A percentile compares a stretch with the other conserved stretches of the same genome.
Conservation (phyloP, 2,329 filamentous ascomycete species). For the Trichoderma simmonsii region DNA sequence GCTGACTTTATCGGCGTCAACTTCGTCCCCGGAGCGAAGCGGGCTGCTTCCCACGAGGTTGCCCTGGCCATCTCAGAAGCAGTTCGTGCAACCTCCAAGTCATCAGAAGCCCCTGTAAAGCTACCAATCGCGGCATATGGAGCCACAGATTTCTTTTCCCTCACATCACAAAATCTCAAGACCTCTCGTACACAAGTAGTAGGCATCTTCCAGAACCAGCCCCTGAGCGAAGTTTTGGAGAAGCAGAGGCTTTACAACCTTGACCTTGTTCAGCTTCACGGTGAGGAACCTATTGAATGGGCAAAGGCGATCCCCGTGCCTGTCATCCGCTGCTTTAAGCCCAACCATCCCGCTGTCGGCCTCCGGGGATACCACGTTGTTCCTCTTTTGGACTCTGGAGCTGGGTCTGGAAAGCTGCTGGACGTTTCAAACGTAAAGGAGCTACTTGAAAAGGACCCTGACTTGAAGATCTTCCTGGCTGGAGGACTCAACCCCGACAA, state of each 20-base stretch:
- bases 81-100: conserved; percentile 65
- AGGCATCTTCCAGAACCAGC: conserved; percentile 91
- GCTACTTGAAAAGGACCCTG: conserved; percentile 63
- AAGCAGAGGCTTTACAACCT: conserved; percentile 73
- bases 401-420: conserved; percentile 76
- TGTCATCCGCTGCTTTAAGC: conserved; percentile 82
- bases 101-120: conserved; percentile 33
- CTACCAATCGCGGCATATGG: conserved; percentile 28
- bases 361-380: conserved; percentile 77
- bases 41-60: conserved; percentile 74
- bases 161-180: conserved; percentile 46
- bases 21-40: conserved; percentile 74
- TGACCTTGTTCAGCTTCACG: conserved; percentile 91
- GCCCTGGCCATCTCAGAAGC: conserved; percentile 77
- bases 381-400: conserved; percentile 82
- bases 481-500: conserved; percentile 82
- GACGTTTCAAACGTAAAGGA: conserved; percentile 67
- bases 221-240: conserved; percentile 75
- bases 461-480: conserved; percentile 75
- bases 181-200: conserved; percentile 70
- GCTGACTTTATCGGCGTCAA: conserved; percentile 95
- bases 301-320: conserved; percentile 84
- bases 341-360: conserved; percentile 68
- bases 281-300: conserved; percentile 90
- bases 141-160: conserved; percentile 70